Evolutionary conservation across 192 early-diverging fungal genomes (phyloP).

Genomic region (Backusella sp.): DNA sequence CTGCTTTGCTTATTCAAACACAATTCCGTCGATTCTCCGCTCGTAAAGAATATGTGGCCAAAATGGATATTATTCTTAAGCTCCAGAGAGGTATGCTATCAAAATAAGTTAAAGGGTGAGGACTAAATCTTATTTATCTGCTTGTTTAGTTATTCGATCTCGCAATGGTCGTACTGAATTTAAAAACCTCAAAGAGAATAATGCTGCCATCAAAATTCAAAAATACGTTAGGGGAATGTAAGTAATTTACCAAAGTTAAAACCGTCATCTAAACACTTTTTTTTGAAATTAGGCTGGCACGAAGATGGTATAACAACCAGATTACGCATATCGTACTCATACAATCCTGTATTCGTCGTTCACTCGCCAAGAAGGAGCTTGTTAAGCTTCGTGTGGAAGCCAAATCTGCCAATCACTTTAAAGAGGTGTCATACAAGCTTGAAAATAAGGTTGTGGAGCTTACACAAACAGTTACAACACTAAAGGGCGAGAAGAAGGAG

Average conservation of each 20-base stretch:
- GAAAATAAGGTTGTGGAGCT: slow-evolving; percentile 98
- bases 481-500: slow-evolving; percentile 69
- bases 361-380: slow-evolving; percentile 66
- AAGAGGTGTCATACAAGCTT: slow-evolving; percentile 90
- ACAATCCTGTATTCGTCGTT: slow-evolving; percentile 84
- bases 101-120: neutral
- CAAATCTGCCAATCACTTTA: slow-evolving; percentile 85
- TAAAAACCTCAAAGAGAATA: slow-evolving; percentile 52
- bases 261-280: neutral
- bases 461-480: slow-evolving; percentile 71
- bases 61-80: slow-evolving; percentile 50
- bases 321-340: slow-evolving; percentile 62
- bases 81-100: slow-evolving; percentile 55
- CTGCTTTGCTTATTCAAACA: slow-evolving; percentile 78
- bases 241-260: neutral
- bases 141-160: slow-evolving; percentile 44
- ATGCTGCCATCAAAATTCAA: slow-evolving; percentile 81
- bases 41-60: slow-evolving; percentile 43
- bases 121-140: neutral
- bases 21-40: slow-evolving; percentile 63
- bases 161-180: slow-evolving; percentile 61
- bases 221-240: slow-evolving; percentile 61
- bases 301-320: slow-evolving; percentile 56
- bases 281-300: slow-evolving; percentile 38
- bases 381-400: slow-evolving; percentile 78